Conservation (phyloP, 73 alveolate species). For the Halteria grandinella region DNA sequence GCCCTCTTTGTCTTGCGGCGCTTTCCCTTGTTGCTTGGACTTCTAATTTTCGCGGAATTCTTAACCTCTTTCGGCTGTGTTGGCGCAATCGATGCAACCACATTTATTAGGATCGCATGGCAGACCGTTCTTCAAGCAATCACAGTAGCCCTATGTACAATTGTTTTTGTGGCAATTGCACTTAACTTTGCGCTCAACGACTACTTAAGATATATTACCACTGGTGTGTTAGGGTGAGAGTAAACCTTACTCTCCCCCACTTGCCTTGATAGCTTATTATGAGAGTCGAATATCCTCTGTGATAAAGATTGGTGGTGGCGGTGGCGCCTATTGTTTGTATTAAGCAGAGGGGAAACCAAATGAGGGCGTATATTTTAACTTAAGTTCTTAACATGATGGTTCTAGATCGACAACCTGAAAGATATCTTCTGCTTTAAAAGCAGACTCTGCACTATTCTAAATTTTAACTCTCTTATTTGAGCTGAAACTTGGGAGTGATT, state of each 20-base stretch:
- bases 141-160: constrained; percentile 35
- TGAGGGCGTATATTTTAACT: too few relatives aligned
- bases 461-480: too few relatives aligned
- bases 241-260: neutral
- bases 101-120: constrained; percentile 31
- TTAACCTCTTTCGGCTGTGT: neutral
- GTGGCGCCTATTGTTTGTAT: neutral
- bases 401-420: too few relatives aligned
- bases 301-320: neutral
- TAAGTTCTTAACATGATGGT: too few relatives aligned
- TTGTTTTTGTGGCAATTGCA: constrained; percentile 24
- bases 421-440: too few relatives aligned
- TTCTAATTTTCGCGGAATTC: neutral
- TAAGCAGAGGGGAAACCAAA: neutral
- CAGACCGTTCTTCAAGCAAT: constrained; percentile 7
- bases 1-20: neutral
- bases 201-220: too few relatives aligned
- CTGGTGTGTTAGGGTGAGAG: too few relatives aligned
- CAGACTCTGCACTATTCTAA: too few relatives aligned
- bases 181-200: constrained; percentile 7
- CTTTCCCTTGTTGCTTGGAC: neutral
- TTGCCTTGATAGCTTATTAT: neutral
- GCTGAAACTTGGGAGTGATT: too few relatives aligned
- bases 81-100: neutral
- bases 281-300: neutral